A percentile compares a stretch with the other conserved stretches of the same genome.
Evolutionary conservation across 306 rosid species (phyloP).

Genomic region (Glycine soja): DNA sequence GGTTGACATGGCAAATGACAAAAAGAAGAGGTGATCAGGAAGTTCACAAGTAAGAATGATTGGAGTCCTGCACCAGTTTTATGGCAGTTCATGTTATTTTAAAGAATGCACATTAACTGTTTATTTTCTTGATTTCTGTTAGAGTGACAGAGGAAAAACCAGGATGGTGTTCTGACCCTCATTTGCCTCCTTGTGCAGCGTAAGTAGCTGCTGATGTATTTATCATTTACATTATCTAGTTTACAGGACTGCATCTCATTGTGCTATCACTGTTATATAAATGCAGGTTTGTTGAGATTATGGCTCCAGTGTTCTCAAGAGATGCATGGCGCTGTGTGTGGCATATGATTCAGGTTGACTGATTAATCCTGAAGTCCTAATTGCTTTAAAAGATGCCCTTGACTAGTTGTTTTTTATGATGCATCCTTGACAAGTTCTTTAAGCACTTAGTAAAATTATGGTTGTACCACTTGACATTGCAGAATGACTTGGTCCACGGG

Average conservation of each 20-base stretch:
- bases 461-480: conserved; percentile 42
- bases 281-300: conserved; percentile 92
- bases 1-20: conserved; percentile 98
- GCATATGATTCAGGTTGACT: conserved; percentile 95
- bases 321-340: conserved; percentile 99
- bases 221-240: conserved; percentile 32
- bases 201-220: conserved; percentile 54
- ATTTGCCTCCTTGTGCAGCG: conserved; percentile 99
- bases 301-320: conserved; percentile 99
- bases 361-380: conserved; percentile 50
- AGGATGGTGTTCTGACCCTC: conserved; percentile 96
- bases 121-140: conserved; percentile 40
- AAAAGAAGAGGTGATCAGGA: conserved; percentile 87
- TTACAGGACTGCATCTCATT: neutral
- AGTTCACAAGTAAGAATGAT: conserved; percentile 89
- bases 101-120: conserved; percentile 33
- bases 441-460: conserved; percentile 7
- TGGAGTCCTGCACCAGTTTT: conserved; percentile 17
- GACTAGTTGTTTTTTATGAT: conserved; percentile 5
- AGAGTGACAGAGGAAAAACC: conserved; percentile 86
- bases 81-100: neutral
- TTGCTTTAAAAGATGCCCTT: conserved; percentile 5
- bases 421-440: neutral
- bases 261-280: conserved; percentile 19
- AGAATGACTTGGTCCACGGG: conserved; percentile 99